Evolutionary conservation across 306 rosid species (phyloP), one percentile per base, ranked within the genome.

Genomic region (Trifolium dubium): DNA sequence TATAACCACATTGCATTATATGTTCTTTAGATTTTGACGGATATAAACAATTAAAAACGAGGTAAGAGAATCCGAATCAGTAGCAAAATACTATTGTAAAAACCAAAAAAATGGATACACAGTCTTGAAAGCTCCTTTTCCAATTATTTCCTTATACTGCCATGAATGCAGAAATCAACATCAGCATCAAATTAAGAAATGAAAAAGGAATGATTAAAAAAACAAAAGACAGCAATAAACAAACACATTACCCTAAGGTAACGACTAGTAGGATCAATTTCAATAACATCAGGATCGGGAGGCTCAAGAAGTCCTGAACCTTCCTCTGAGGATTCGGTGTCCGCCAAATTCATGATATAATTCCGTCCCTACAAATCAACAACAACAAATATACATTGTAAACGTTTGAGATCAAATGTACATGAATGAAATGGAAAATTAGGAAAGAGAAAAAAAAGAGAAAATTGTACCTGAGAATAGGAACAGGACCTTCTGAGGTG

Each of bases 91-190:
- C 41, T n/a, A 10, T 6, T 13, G 17, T 15, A 7, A 35, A 62
- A 62, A 8, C 13, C 67, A 62, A 62, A 15, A 44, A 46, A 44
- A 44, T 5, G 72, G 72, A 67, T 67, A 67, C 72, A 67, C 72
- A 44, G 72, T 67, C 13, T 67, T 67, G 72, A 67, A 67, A 67
- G 72, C 72, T 67, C 72, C 72, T 67, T 67, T 67, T 41, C 72
- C 72, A 9, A 67, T 67, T 14, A 67, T 56, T 29, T 67, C 72
- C 12, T 67, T 67, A 44, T 67, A 67, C 72, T 67, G 39, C 12
- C 13, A 67, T 67, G 56, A 46, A 28, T 44, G 5, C 23, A 46
- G 10, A 43, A 23, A 41, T n/a, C 5, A 65, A 12, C 19, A 66
- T 66, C 11, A 65, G 4, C 11, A 18, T 65, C 8, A 10, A 40